Percentiles rank a stretch among this genome's conserved stretches.
These are phyloP conservation scores for Dendrocalamus latiflorus DNA, from an alignment of 202 grass and related monocot species.

Conservation along the genomic window DNA sequence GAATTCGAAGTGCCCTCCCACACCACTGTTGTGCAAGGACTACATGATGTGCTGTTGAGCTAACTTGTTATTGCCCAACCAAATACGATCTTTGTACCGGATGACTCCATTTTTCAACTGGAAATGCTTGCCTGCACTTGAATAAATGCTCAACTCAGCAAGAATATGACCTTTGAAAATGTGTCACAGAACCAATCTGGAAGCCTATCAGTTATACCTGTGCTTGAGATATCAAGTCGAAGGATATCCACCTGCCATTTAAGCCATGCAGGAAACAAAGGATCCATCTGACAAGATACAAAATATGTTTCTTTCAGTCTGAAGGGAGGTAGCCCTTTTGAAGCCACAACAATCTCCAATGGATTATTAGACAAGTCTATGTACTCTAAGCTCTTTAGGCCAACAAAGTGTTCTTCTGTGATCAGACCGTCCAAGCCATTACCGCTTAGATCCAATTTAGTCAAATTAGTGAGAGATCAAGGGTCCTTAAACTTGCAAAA, in stretches of 20 bases:
- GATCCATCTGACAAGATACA: slow-evolving; percentile 23
- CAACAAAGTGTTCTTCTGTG: slow-evolving; percentile 15
- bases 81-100: too few species aligned
- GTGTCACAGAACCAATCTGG: slow-evolving; percentile 32
- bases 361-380: slow-evolving; percentile 11
- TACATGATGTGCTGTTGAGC: too few species aligned
- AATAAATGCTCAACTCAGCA: too few species aligned
- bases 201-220: neutral
- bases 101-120: too few species aligned
- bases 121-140: too few species aligned
- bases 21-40: too few species aligned
- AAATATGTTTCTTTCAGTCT: neutral
- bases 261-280: slow-evolving; percentile 37
- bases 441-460: neutral
- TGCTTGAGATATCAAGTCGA: neutral
- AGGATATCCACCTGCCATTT: neutral
- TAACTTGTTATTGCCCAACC: too few species aligned
- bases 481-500: too few species aligned
- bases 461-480: neutral
- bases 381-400: neutral
- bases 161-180: neutral
- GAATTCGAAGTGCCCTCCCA: too few species aligned
- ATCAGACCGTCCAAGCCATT: neutral
- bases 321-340: slow-evolving; percentile 4
- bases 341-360: neutral